These are phyloP conservation scores for Stachybotrys elegans DNA, from an alignment of 2,329 filamentous ascomycete species.

Conservation along the genomic window DNA sequence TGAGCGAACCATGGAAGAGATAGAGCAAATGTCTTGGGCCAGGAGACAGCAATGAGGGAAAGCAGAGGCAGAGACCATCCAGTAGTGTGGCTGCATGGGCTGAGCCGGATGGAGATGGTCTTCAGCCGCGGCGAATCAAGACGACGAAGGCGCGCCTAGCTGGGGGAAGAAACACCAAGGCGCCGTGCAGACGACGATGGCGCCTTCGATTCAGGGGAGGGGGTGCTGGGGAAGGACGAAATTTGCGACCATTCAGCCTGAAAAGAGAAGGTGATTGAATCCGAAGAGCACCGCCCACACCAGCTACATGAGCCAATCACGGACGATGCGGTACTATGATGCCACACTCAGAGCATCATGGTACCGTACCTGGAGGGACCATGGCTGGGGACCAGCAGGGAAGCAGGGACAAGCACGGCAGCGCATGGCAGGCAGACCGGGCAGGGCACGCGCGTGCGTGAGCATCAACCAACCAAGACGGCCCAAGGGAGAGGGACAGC, in stretches of 20 bases:
- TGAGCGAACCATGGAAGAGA: too few relatives aligned
- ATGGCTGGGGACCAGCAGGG: slow-evolving; percentile 15
- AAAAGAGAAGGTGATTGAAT: slow-evolving; percentile 30
- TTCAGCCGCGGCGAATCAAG: slow-evolving; percentile 1
- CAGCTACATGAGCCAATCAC: slow-evolving; percentile 15
- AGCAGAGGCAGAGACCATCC: too few relatives aligned
- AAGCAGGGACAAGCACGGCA: slow-evolving; percentile 18
- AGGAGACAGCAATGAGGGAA: too few relatives aligned
- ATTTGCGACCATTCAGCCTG: slow-evolving; percentile 24
- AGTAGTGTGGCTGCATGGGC: neutral
- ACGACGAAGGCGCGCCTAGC: neutral
- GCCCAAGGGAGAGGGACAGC: too few relatives aligned
- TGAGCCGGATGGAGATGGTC: neutral
- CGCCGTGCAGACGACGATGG: slow-evolving; percentile 5
- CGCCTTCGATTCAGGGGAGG: slow-evolving; percentile 12
- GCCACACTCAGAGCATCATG: slow-evolving; percentile 25
- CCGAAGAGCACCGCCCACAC: slow-evolving; percentile 22
- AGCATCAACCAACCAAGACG: too few relatives aligned
- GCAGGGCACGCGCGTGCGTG: too few relatives aligned
- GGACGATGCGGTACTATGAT: too few relatives aligned
- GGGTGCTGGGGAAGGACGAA: slow-evolving; percentile 19
- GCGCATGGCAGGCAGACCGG: too few relatives aligned
- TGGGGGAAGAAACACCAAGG: slow-evolving; percentile 3
- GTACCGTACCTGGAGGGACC: slow-evolving; percentile 23
- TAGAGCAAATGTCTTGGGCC: neutral